Percentiles rank a stretch among this genome's conserved stretches.
Evolutionary conservation across 192 early-diverging fungal genomes (phyloP).

Genomic region (Chytriomyces confervae): DNA sequence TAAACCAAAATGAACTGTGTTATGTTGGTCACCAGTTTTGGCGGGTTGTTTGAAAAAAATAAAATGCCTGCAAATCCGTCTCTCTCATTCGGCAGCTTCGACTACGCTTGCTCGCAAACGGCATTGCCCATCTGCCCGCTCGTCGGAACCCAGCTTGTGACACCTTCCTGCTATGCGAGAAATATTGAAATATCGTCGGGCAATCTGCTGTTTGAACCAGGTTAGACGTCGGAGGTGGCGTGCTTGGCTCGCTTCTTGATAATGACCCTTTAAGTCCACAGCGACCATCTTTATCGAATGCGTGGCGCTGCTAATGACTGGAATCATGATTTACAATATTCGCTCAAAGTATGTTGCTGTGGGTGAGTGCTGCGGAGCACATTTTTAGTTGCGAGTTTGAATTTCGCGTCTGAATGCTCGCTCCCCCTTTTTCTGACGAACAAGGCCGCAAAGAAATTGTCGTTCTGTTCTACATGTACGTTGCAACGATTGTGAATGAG

Average conservation of each 20-base stretch:
- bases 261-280: neutral
- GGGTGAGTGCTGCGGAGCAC: conserved; percentile 53
- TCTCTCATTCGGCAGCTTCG: conserved; percentile 77
- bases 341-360: conserved; percentile 94
- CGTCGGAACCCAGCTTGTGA: conserved; percentile 77
- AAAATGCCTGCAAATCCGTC: conserved; percentile 6
- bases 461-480: conserved; percentile 93
- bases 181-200: conserved; percentile 80
- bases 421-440: neutral
- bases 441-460: conserved; percentile 92
- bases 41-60: neutral
- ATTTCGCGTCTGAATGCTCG: neutral
- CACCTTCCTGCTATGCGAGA: conserved; percentile 89
- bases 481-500: conserved; percentile 77
- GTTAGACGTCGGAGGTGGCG: neutral
- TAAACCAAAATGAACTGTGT: too few species aligned
- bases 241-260: neutral
- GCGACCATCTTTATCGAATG: conserved; percentile 89
- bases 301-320: conserved; percentile 88
- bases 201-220: conserved; percentile 83
- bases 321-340: conserved; percentile 96
- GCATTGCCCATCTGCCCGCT: conserved; percentile 86
- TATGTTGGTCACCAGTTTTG: too few species aligned
- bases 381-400: too few species aligned
- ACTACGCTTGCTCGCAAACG: conserved; percentile 79